Evolutionary conservation across 129 eudicot species (phyloP).

Genomic region (Flaveria linearis): DNA sequence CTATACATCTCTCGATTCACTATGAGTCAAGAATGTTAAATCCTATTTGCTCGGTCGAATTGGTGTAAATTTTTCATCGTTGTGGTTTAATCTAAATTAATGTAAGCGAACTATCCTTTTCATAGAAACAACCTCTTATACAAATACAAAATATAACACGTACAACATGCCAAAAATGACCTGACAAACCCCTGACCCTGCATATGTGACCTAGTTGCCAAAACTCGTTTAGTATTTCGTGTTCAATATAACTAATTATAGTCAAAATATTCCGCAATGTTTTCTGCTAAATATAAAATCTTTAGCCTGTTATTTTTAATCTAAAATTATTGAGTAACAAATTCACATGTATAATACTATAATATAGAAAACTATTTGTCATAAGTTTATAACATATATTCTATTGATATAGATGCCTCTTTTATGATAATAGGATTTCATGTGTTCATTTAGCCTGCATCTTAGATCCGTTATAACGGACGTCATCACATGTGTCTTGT

Average conservation of each 20-base stretch:
- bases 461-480: slow-evolving; percentile 30
- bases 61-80: background rate
- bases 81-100: no score
- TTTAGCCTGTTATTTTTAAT: no score
- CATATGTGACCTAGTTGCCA: no score
- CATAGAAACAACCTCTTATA: no score
- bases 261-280: slow-evolving; percentile 16
- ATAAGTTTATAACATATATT: background rate
- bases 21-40: no score
- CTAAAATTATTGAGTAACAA: background rate
- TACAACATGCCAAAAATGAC: no score
- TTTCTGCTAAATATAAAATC: background rate
- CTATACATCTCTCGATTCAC: no score
- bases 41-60: background rate
- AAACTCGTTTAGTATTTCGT: slow-evolving; percentile 14
- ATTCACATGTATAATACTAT: slow-evolving; percentile 4
- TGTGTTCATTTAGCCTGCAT: slow-evolving; percentile 13
- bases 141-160: no score
- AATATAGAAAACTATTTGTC: background rate
- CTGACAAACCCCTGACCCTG: no score
- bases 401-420: background rate
- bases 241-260: background rate
- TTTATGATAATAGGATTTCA: background rate
- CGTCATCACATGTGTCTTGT: slow-evolving; percentile 43
- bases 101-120: no score